Conservation (phyloP, 805 yeast genomes). For the Jamesozyma spencerorum region DNA sequence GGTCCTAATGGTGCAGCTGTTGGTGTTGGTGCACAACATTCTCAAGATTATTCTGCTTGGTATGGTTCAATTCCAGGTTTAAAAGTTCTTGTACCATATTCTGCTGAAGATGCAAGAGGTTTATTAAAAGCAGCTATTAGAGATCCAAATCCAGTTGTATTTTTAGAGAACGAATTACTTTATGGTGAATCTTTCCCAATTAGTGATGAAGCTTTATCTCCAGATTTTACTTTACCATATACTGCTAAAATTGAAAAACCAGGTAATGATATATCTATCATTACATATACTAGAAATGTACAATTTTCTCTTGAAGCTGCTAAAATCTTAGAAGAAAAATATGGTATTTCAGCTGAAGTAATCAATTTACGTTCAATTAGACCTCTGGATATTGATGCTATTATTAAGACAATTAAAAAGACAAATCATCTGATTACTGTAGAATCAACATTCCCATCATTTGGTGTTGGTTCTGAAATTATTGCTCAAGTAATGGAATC, state of each 20-base stretch:
- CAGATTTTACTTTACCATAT: constrained; percentile 86
- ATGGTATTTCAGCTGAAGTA: constrained; percentile 87
- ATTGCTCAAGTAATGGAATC: constrained; percentile 97
- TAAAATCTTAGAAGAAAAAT: constrained; percentile 67
- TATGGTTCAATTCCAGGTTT: constrained; percentile 97
- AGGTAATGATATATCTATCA: constrained; percentile 84
- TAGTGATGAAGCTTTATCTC: constrained; percentile 76
- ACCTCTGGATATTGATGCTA: constrained; percentile 86
- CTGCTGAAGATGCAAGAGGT: constrained; percentile 94
- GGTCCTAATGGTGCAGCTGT: constrained; percentile 99
- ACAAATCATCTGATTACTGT: constrained; percentile 94
- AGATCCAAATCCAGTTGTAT: constrained; percentile 96
- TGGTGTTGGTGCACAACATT: constrained; percentile 99
- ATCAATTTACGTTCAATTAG: constrained; percentile 92
- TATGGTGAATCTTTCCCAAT: constrained; percentile 89
- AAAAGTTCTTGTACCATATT: constrained; percentile 91
- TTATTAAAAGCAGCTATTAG: constrained; percentile 91
- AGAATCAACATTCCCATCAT: constrained; percentile 96
- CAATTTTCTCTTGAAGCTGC: constrained; percentile 85
- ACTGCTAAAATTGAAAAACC: constrained; percentile 90
- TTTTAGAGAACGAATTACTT: constrained; percentile 90
- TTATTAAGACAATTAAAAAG: constrained; percentile 83
- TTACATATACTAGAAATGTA: constrained; percentile 88
- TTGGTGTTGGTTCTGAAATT: constrained; percentile 97
- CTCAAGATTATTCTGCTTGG: constrained; percentile 97